Base-by-base conservation (phyloP, 108 stramenopile species). In the Cyclostephanos invisitatus region DNA sequence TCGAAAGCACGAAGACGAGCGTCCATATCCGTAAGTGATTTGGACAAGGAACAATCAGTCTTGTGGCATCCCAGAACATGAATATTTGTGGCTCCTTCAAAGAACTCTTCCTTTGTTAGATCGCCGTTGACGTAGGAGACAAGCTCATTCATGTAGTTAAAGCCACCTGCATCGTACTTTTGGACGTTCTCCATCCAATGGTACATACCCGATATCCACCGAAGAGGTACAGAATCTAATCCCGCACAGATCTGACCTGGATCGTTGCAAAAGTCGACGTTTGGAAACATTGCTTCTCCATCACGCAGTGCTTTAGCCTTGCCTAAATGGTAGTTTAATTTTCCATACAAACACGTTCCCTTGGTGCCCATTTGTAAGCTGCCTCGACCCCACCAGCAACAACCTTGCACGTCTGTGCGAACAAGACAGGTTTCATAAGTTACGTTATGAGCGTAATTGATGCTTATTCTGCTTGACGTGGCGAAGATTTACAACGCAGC, bases 341-440 rank as follows among this genome's bases (percentile, higher is more conserved):
- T 84, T 11, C 83, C 83, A 20, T 78, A 68, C 18, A 81, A 55
- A 47, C 83, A 84, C 5, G 77, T 78, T 1, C 83, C 83, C 24
- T 72, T 77, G 48, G 77, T 81, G 24, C 67, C 36, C 40, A 40
- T 40, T 40, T 40, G 40, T 24, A 84, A 58, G 36, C 71, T 67
- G 20, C 83, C 83, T 15, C 83, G 63, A 20, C 83, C 83, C 83
- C 83, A 84, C 76, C 75, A 84, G 44, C 83, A 84, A 36, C 83
- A 84, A 20, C 83, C 66, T 66, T 84, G 72, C 1, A 84, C 59
- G 66, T 83, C 79, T 54, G 77, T 74, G 17, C 51, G 14, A 53
- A 24, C 20, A 53, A 24, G 17, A 53, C 10, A 40, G 40, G 40
- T 40, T 53, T 53, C 51, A 53, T 53, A 18, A 7, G 24, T 18